phyloP scores from a whole-genome alignment of 768 basidiomycete species.

The Asterophora lycoperdoides region DNA sequence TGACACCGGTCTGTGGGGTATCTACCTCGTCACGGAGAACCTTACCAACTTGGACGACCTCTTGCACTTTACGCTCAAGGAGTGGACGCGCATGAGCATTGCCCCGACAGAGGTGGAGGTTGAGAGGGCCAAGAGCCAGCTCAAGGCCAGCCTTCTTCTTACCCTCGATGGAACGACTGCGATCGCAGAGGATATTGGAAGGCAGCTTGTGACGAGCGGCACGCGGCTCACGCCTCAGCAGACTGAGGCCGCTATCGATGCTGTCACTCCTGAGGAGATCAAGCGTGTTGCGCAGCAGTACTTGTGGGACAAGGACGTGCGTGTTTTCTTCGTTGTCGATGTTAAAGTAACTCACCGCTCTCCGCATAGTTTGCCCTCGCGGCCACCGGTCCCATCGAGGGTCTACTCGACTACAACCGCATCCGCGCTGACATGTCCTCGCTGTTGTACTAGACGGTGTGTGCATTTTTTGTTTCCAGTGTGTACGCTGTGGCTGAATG shows the following conservation, averaged over 20 bases:
- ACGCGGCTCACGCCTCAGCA: slow-evolving; percentile 86
- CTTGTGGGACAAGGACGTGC: slow-evolving; percentile 93
- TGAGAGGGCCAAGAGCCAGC: slow-evolving; percentile 96
- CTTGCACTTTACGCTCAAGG: slow-evolving; percentile 87
- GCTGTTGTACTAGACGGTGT: slow-evolving; percentile 57
- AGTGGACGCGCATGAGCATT: slow-evolving; percentile 95
- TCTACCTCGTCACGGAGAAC: slow-evolving; percentile 96
- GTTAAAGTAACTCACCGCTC: neutral
- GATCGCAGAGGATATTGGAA: slow-evolving; percentile 97
- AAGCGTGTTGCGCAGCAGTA: slow-evolving; percentile 94
- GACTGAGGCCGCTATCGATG: slow-evolving; percentile 90
- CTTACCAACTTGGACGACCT: slow-evolving; percentile 90
- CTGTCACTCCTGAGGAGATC: slow-evolving; percentile 84
- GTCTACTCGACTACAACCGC: slow-evolving; percentile 93
- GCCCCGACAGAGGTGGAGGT: slow-evolving; percentile 82
- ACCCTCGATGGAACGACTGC: slow-evolving; percentile 94
- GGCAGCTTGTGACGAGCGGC: slow-evolving; percentile 94
- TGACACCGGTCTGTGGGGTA: slow-evolving; percentile 98
- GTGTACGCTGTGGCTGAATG: neutral
- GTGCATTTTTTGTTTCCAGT: neutral
- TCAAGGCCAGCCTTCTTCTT: slow-evolving; percentile 91
- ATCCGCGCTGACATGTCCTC: slow-evolving; percentile 81
- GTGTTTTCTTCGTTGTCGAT: slow-evolving; percentile 22
- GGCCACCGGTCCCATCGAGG: slow-evolving; percentile 86
- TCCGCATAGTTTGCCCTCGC: slow-evolving; percentile 69